phyloP scores from a whole-genome alignment of 106 monocot species.

The Agapanthus africanus region DNA sequence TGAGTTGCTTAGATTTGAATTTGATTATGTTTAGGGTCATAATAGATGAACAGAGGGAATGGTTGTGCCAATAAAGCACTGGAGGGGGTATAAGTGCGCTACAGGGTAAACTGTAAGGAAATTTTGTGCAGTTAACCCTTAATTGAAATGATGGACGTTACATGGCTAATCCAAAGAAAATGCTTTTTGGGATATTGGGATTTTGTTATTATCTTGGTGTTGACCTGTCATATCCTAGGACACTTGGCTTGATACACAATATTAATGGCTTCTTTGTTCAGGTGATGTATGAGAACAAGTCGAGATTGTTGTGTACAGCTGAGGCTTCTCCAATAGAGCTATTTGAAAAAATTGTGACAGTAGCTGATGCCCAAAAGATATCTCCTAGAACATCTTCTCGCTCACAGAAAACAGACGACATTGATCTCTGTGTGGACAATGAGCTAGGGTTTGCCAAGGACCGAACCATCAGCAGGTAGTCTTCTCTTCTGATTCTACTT shows the following conservation, averaged over 20 bases:
- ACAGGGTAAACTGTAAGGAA: too few relatives aligned
- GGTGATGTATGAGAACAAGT: conserved; percentile 96
- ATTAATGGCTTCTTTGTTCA: conserved; percentile 10
- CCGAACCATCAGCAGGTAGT: conserved; percentile 94
- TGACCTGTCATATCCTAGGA: neutral
- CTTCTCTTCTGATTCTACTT: too few relatives aligned
- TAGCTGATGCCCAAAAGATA: conserved; percentile 60
- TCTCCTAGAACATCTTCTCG: conserved; percentile 85
- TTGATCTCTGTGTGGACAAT: conserved; percentile 95
- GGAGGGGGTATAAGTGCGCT: too few relatives aligned
- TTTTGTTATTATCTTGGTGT: too few relatives aligned
- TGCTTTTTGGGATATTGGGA: too few relatives aligned
- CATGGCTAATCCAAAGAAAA: too few relatives aligned
- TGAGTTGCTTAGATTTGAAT: too few relatives aligned
- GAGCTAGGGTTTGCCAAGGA: conserved; percentile 97
- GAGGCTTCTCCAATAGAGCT: conserved; percentile 55
- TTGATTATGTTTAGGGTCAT: too few relatives aligned
- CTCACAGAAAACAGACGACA: conserved; percentile 52
- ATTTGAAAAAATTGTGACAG: conserved; percentile 71
- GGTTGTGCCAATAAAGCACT: too few relatives aligned
- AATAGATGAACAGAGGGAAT: too few relatives aligned
- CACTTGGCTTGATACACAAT: neutral
- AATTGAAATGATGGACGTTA: too few relatives aligned
- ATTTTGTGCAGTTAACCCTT: too few relatives aligned
- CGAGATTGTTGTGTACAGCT: conserved; percentile 76